Conservation (phyloP, 768 basidiomycete species). For the Hygrophorus pudorinus region DNA sequence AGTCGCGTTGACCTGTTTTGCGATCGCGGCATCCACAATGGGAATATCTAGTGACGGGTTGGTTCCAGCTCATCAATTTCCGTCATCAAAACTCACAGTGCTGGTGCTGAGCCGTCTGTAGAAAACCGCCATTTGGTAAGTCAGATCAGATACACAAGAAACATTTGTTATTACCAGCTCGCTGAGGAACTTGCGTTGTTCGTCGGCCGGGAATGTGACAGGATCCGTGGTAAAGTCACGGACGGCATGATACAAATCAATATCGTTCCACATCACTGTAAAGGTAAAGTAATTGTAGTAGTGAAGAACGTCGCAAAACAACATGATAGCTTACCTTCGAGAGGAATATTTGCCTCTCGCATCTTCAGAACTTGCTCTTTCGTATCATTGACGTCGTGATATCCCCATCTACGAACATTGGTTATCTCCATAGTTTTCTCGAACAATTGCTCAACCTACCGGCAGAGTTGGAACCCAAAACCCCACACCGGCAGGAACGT, state of each 20-base stretch:
- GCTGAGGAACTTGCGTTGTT: constrained; percentile 42
- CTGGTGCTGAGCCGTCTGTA: too few relatives aligned
- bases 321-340: constrained; percentile 42
- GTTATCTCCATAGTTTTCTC: too few relatives aligned
- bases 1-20: constrained; percentile 44
- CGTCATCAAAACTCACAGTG: too few relatives aligned
- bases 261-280: constrained; percentile 70
- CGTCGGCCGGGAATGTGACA: constrained; percentile 45
- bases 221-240: constrained; percentile 67
- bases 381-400: too few relatives aligned
- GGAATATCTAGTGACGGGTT: constrained; percentile 41
- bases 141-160: too few relatives aligned
- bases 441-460: too few relatives aligned
- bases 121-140: too few relatives aligned
- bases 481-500: too few relatives aligned
- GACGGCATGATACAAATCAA: constrained; percentile 60
- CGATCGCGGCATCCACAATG: constrained; percentile 58
- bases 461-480: too few relatives aligned
- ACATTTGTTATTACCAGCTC: constrained; percentile 36
- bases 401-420: too few relatives aligned
- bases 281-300: background rate
- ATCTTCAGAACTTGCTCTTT: constrained; percentile 43
- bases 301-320: constrained; percentile 1
- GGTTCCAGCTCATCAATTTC: background rate
- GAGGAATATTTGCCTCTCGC: constrained; percentile 64